Evolutionary conservation across 2,329 filamentous ascomycete genomes (phyloP), one percentile per base, ranked within the genome.

Genomic region (Thielaviopsis musarum): DNA sequence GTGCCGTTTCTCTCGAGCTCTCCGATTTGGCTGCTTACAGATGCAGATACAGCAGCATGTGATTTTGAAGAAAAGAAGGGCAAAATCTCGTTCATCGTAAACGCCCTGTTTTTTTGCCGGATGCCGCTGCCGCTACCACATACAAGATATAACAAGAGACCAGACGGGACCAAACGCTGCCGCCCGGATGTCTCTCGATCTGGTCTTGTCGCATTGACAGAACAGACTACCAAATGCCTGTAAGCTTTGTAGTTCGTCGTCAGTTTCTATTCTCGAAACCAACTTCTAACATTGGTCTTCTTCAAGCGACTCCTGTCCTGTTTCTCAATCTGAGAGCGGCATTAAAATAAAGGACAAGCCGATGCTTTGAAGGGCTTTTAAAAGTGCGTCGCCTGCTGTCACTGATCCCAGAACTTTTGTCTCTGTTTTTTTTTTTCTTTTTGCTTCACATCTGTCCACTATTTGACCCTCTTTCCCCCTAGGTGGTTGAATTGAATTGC

Each of bases 221-320:
- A 41, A 12, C 10, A 45, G 38, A 7, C 38, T 15, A n/a, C 38
- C 17, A 45, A 17, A n/a, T n/a, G 17, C 38, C 38, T 45, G 38
- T 45, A 45, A 45, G 38, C 38, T 45, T 45, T n/a, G 15, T 45
- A 45, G 38, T 45, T 45, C 38, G 5, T 45, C 17, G 22, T 49
- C 54, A n/a, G 54, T 45, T 41, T 53, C 51, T 58, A 34, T 58
- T 34, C 51, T 58, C 57, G 57, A 58, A 58, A 58, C 57, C 51
- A 54, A 58, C 57, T 54, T 58, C 57, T 30, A 49, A 58, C 57
- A 49, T 45, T 56, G 15, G 28, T 26, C 38, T 45, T 54, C 57
- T 38, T 51, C 49, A 54, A 58, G 57, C 57, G 57, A 58, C 34
- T 52, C 57, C 56, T 53, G 49, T 51, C 38, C 38, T 53, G 19